Percentiles rank a stretch among this genome's conserved stretches.
Conservation (phyloP, 257 asterid genomes). For the Scutellaria minor region DNA sequence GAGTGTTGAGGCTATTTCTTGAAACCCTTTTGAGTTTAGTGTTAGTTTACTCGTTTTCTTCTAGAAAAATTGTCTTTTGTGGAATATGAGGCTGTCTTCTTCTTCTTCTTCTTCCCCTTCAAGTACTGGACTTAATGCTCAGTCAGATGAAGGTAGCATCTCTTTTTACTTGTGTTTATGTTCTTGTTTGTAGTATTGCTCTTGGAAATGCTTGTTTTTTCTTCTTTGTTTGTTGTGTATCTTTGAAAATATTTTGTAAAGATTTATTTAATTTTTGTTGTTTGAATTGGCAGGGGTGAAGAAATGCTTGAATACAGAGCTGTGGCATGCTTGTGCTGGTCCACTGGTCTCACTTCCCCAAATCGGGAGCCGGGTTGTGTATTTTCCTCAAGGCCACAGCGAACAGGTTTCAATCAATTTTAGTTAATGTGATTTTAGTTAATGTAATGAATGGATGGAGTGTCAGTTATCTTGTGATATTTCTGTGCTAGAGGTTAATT, state of each 20-base stretch:
- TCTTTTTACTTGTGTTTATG: not conserved
- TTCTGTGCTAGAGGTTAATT: not conserved
- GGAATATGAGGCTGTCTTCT: constrained; percentile 78
- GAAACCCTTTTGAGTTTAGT: constrained; percentile 39
- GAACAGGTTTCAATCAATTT: constrained; percentile 63
- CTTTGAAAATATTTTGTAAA: not conserved
- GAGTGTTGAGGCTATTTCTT: constrained; percentile 26
- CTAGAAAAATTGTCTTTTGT: constrained; percentile 36
- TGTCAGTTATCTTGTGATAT: constrained; percentile 1
- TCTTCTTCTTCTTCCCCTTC: constrained; percentile 42
- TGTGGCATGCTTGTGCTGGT: constrained; percentile 99
- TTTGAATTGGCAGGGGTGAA: constrained; percentile 61
- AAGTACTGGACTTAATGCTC: constrained; percentile 64
- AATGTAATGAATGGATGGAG: constrained; percentile 14
- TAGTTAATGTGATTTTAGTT: not conserved
- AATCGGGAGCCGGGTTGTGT: constrained; percentile 84
- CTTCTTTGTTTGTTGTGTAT: constrained; percentile 13
- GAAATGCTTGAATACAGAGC: constrained; percentile 94
- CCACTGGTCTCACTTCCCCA: constrained; percentile 92
- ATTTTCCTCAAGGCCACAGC: constrained; percentile 94
- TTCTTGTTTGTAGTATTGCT: not conserved
- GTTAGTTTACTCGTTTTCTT: constrained; percentile 32
- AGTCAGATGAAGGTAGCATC: constrained; percentile 70
- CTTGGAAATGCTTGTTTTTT: constrained; percentile 14
- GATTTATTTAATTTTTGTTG: constrained; percentile 16